Base-by-base conservation (phyloP, 1,284 basidiomycete species). In the Earliella scabrosa region DNA sequence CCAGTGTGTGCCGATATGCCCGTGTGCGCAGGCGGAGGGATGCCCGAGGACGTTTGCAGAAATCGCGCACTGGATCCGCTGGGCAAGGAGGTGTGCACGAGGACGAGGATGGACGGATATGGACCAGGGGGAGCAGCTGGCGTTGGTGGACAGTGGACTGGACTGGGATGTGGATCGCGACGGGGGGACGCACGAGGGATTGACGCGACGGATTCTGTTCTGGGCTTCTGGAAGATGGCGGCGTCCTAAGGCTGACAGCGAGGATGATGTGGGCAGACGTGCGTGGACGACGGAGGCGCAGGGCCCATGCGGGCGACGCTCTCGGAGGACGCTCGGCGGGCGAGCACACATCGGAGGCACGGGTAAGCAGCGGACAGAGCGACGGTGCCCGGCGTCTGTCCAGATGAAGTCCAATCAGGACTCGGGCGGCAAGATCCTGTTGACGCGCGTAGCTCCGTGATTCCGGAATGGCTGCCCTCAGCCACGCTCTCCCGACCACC, bases 71-170 rank as follows among this genome's bases (percentile, higher is more conserved):
- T 45, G 53, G 60, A 36, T 61, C 60, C 60, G 60, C 46, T 47
- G 57, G 59, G 48, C 51, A 59, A 54, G 60, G 60, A 62, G 51
- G 54, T 52, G 54, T 27, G 44, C 51, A 41, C n/a, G 50, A 32
- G 43, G 53, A 57, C 32, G 53, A 52, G 50, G 50, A 34, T 52
- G 44, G 32, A 49, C 44, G 31, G 49, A 49, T 35, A 50, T 38
- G 46, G 36, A 18, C 47, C 52, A 49, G 50, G 41, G 45, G 45
- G n/a, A 35, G 39, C 11, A 13, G 9, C 31, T 45, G 50, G 53
- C 53, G 46, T 24, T 14, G 39, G 2, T 43, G 4, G 43, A 16
- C 20, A 41, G 20, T 41, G 10, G 43, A 10, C 26, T 29, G n/a
- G 13, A 26, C 26, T 10, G 13, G 26, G 7, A 8, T 27, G 27